Evolutionary conservation across 306 rosid genomes (phyloP).

Genomic region (Castanea mollissima): DNA sequence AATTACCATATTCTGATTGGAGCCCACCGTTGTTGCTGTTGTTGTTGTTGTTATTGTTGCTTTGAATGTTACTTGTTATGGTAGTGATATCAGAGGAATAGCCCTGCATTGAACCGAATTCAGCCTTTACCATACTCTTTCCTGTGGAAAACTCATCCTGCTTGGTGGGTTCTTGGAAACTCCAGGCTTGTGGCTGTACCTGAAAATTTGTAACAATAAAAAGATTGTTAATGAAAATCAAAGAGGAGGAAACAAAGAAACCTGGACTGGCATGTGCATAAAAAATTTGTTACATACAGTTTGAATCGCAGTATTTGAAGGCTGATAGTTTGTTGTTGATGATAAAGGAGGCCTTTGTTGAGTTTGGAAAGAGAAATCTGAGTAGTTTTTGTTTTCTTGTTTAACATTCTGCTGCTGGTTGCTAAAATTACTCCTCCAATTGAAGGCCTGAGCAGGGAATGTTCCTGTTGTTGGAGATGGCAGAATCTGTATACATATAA

Average conservation of each 20-base stretch:
- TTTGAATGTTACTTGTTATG: conserved; percentile 37
- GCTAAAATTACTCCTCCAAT: conserved; percentile 51
- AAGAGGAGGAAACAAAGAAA: background rate
- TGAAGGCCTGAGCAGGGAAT: conserved; percentile 51
- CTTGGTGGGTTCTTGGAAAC: conserved; percentile 47
- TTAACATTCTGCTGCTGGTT: conserved; percentile 50
- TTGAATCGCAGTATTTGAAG: conserved; percentile 44
- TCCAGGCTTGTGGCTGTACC: conserved; percentile 52
- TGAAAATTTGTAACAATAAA: conserved; percentile 4
- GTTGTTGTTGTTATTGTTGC: conserved; percentile 3
- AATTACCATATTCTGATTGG: conserved; percentile 38
- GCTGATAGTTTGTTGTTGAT: conserved; percentile 42
- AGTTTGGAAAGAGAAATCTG: conserved; percentile 62
- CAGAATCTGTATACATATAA: conserved; percentile 39
- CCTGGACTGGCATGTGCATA: background rate
- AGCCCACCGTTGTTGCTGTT: conserved; percentile 25
- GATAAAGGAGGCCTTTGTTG: conserved; percentile 49
- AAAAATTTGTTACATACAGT: conserved; percentile 36
- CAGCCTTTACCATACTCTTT: conserved; percentile 47
- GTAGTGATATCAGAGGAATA: conserved; percentile 44
- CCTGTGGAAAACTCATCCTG: conserved; percentile 44
- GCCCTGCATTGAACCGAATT: conserved; percentile 44
- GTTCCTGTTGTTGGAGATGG: conserved; percentile 87
- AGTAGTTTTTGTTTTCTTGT: conserved; percentile 49
- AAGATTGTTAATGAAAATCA: background rate